phyloP scores from a whole-genome alignment of 1,284 basidiomycete species.

The Ceratobasidium sp. region DNA sequence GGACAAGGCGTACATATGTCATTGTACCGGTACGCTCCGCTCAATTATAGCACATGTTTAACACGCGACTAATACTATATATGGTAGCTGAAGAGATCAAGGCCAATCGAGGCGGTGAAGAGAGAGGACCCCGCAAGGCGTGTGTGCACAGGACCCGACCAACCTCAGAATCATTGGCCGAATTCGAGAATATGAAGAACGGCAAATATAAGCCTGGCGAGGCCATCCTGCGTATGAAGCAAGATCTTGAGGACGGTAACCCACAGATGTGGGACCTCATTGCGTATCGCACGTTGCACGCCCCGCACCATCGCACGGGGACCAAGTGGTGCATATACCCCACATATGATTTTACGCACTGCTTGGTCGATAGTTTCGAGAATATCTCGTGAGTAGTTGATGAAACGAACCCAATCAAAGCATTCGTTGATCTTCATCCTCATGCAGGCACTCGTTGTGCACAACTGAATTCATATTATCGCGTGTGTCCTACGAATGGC shows the following conservation, averaged over 20 bases:
- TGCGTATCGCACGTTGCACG: constrained; percentile 90
- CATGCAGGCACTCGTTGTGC: constrained; percentile 88
- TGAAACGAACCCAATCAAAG: constrained; percentile 1
- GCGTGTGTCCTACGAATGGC: constrained; percentile 97
- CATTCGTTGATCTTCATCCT: constrained; percentile 9
- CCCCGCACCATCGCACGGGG: constrained; percentile 91
- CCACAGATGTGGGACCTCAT: constrained; percentile 99
- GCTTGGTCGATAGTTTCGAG: constrained; percentile 97
- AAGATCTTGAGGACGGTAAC: constrained; percentile 90
- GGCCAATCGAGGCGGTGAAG: constrained; percentile 79
- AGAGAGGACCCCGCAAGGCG: constrained; percentile 81
- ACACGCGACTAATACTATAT: constrained; percentile 19
- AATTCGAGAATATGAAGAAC: constrained; percentile 92
- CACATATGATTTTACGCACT: constrained; percentile 99
- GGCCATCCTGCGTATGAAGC: constrained; percentile 96
- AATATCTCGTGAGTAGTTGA: constrained; percentile 85
- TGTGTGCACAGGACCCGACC: constrained; percentile 87
- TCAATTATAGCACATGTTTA: constrained; percentile 38
- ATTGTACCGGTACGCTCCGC: constrained; percentile 79
- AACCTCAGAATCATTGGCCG: constrained; percentile 79
- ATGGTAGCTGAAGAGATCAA: constrained; percentile 86
- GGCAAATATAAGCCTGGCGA: constrained; percentile 90
- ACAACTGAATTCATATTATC: constrained; percentile 97
- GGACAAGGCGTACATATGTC: constrained; percentile 94
- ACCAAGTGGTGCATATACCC: constrained; percentile 95